Evolutionary conservation across 495 filamentous ascomycete genomes (phyloP).

Genomic region (Aspergillus asperescens): DNA sequence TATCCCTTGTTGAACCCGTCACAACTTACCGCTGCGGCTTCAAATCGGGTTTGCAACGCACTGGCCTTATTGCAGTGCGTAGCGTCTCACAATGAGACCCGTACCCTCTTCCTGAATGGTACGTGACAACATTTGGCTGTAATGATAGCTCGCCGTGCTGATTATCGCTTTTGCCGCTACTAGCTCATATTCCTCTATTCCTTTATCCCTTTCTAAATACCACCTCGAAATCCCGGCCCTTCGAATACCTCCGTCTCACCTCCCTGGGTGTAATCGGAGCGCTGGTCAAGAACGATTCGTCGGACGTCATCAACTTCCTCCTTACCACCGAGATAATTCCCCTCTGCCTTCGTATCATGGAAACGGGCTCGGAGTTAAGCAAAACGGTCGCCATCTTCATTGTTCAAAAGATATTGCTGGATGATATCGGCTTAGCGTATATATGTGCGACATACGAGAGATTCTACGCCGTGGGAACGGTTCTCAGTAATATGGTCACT

Average conservation of each 20-base stretch:
- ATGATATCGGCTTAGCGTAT: slow-evolving; percentile 95
- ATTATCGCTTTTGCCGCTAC: slow-evolving; percentile 6
- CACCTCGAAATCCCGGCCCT: slow-evolving; percentile 95
- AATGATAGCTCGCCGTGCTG: background rate
- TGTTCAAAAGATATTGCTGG: slow-evolving; percentile 98
- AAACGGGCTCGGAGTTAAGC: slow-evolving; percentile 96
- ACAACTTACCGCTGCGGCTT: slow-evolving; percentile 91
- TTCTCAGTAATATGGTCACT: slow-evolving; percentile 97
- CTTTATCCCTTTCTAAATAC: slow-evolving; percentile 99
- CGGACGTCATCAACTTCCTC: slow-evolving; percentile 98
- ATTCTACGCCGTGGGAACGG: slow-evolving; percentile 98
- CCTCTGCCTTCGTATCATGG: slow-evolving; percentile 97
- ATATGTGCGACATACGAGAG: slow-evolving; percentile 99
- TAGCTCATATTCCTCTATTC: slow-evolving; percentile 98
- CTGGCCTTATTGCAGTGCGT: slow-evolving; percentile 96
- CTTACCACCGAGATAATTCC: slow-evolving; percentile 99
- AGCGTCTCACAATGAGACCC: slow-evolving; percentile 93
- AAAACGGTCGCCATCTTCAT: slow-evolving; percentile 99
- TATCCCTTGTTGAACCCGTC: slow-evolving; percentile 95
- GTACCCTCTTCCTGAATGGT: slow-evolving; percentile 90
- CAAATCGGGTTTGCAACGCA: slow-evolving; percentile 96
- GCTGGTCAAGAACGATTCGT: slow-evolving; percentile 97
- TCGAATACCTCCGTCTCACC: slow-evolving; percentile 95
- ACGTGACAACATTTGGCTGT: slow-evolving; percentile 18
- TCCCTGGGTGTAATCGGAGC: slow-evolving; percentile 98